Base-by-base conservation (phyloP, 73 alveolate species). In the Uronychia setigera region DNA sequence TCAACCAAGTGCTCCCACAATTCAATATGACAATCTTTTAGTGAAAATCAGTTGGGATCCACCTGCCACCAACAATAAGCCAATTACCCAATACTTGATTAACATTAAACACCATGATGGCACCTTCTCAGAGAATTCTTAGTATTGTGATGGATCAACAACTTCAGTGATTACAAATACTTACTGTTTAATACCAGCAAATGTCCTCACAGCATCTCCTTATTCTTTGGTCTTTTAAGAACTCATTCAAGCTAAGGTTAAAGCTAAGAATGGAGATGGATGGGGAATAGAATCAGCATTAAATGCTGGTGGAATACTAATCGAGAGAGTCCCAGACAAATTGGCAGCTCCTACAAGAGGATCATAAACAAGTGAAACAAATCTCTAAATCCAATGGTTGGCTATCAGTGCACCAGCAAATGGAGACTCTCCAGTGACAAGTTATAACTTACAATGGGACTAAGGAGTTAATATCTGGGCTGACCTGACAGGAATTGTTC, bases 111-210 rank as follows among this genome's bases (percentile, higher is more conserved):
- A 81, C 60, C 28, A 67, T 13, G 59, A 26, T 58, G n/a, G 67
- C 0, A 31, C n/a, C 27, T 58, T 35, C 29, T 26, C 82, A 31
- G 87, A 78, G 29, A 25, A 81, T 32, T 1, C 35, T 29, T 11
- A 27, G 31, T 88, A 81, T 35, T 88, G 94, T 46, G 90, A 81
- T 81, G 90, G 90, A 33, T 19, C 89, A 19, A 75, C 32, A 28
- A 29, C 77, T 19, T 76, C 33, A 26, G 33, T 76, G 1, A 57
- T 88, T n/a, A 33, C 90, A 28, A 59, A 32, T 74, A 74, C 88
- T 46, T 0, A 32, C n/a, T 88, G 94, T 59, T 1, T 59, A 27
- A 76, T 88, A 0, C 94, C 94, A 30, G 67, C 82, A 25, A 19
- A 87, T 0, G 34, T 25, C 33, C 76, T 88, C 11, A 33, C 85